Evolutionary conservation across 2,329 filamentous ascomycete species (phyloP).

Genomic region (Colletotrichum musae): DNA sequence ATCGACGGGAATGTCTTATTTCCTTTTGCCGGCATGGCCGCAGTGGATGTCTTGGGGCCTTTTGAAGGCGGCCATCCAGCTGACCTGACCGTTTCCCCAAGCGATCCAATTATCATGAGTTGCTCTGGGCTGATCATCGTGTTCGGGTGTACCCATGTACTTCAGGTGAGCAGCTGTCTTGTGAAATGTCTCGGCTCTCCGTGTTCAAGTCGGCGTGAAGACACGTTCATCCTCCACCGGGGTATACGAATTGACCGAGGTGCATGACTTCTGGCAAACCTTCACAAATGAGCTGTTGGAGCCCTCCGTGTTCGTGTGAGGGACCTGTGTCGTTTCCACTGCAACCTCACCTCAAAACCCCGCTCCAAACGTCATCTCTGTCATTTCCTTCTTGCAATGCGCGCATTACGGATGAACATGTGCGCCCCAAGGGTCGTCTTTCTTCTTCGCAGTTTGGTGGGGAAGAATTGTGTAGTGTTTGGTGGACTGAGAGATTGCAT

Average conservation of each 20-base stretch:
- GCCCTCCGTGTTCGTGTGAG: neutral
- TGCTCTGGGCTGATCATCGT: neutral
- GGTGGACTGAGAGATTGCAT: too few species aligned
- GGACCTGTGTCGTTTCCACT: neutral
- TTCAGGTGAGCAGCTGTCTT: slow-evolving; percentile 28
- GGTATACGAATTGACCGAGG: neutral
- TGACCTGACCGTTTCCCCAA: slow-evolving; percentile 10
- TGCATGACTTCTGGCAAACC: slow-evolving; percentile 20
- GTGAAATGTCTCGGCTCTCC: slow-evolving; percentile 1
- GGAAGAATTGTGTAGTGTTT: too few species aligned
- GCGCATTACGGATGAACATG: slow-evolving; percentile 24
- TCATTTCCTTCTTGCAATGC: slow-evolving; percentile 9
- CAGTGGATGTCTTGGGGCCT: slow-evolving; percentile 6
- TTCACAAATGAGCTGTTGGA: slow-evolving; percentile 17
- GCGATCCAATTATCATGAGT: slow-evolving; percentile 22
- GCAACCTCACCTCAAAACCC: slow-evolving; percentile 27
- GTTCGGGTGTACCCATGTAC: neutral
- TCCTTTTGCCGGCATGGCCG: slow-evolving; percentile 13
- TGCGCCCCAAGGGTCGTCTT: neutral
- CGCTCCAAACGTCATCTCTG: slow-evolving; percentile 6
- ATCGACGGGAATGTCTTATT: slow-evolving; percentile 24
- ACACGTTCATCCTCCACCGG: neutral
- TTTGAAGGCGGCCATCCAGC: neutral
- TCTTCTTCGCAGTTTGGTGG: neutral
- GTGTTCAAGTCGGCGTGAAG: neutral